These are phyloP conservation scores for Dalbergia oliveri DNA, from an alignment of 306 rosid species.

Conservation along the genomic window DNA sequence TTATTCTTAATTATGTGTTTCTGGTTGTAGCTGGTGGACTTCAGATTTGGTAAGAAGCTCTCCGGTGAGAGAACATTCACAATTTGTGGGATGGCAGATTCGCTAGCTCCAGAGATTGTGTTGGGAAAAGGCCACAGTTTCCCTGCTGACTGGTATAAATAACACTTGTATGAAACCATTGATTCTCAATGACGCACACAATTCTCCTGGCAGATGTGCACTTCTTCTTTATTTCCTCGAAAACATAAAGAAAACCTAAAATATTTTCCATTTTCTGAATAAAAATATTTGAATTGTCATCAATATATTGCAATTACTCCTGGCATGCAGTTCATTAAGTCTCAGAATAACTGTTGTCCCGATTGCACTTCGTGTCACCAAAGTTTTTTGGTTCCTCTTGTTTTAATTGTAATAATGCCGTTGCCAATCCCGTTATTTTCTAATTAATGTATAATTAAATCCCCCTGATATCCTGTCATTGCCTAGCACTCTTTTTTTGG, in stretches of 20 bases:
- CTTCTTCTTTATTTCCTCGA: background rate
- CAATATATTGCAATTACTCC: constrained; percentile 17
- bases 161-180: constrained; percentile 39
- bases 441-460: too few relatives aligned
- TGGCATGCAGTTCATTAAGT: background rate
- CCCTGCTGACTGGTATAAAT: constrained; percentile 88
- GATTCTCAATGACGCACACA: constrained; percentile 31
- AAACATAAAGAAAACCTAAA: background rate
- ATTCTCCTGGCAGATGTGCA: constrained; percentile 15
- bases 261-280: background rate
- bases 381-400: too few relatives aligned
- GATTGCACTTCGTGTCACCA: background rate
- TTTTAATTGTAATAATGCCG: too few relatives aligned
- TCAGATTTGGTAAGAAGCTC: constrained; percentile 83
- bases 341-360: background rate
- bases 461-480: too few relatives aligned
- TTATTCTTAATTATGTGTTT: constrained; percentile 33
- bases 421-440: too few relatives aligned
- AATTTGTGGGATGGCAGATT: constrained; percentile 88
- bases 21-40: constrained; percentile 81
- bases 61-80: constrained; percentile 86
- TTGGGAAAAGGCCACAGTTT: constrained; percentile 97
- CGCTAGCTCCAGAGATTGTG: constrained; percentile 90
- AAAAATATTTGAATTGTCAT: constrained; percentile 11
- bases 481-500: too few relatives aligned